These are phyloP conservation scores for Calonectria pauciramosa DNA, from an alignment of 2,329 filamentous ascomycete genomes.

Conservation along the genomic window DNA sequence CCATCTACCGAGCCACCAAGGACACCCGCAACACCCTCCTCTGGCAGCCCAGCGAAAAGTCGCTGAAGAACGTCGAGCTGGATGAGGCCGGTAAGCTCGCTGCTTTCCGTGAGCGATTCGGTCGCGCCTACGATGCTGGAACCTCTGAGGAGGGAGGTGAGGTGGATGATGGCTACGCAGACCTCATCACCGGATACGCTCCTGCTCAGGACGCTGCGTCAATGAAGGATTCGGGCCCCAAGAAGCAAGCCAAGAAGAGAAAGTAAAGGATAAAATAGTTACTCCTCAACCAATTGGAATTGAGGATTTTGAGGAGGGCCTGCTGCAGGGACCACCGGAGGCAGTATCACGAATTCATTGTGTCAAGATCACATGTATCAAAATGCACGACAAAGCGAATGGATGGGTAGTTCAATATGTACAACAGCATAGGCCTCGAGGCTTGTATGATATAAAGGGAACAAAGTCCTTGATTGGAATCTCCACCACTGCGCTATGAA, in stretches of 20 bases:
- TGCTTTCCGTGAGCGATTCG: slow-evolving; percentile 88
- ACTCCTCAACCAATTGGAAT: neutral
- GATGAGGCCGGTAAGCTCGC: slow-evolving; percentile 93
- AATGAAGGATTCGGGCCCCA: slow-evolving; percentile 53
- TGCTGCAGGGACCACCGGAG: neutral
- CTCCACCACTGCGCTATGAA: slow-evolving; percentile 30
- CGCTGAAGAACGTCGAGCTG: slow-evolving; percentile 88
- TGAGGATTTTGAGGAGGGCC: neutral
- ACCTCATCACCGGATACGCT: slow-evolving; percentile 66
- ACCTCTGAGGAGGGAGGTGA: slow-evolving; percentile 46
- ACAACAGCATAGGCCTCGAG: slow-evolving; percentile 49
- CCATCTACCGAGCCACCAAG: slow-evolving; percentile 74
- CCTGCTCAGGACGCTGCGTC: slow-evolving; percentile 51
- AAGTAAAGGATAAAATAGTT: slow-evolving; percentile 51
- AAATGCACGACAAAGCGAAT: slow-evolving; percentile 17
- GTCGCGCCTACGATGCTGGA: slow-evolving; percentile 81
- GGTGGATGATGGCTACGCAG: slow-evolving; percentile 50
- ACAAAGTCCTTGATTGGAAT: slow-evolving; percentile 31
- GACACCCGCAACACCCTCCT: slow-evolving; percentile 90
- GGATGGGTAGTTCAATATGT: slow-evolving; percentile 49
- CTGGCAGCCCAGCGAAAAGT: slow-evolving; percentile 90
- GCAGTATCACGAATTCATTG: slow-evolving; percentile 5
- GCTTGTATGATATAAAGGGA: slow-evolving; percentile 54
- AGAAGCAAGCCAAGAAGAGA: slow-evolving; percentile 63
- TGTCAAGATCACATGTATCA: slow-evolving; percentile 10